Evolutionary conservation across 805 yeast genomes (phyloP).

Genomic region (Kuraishia hungarica): DNA sequence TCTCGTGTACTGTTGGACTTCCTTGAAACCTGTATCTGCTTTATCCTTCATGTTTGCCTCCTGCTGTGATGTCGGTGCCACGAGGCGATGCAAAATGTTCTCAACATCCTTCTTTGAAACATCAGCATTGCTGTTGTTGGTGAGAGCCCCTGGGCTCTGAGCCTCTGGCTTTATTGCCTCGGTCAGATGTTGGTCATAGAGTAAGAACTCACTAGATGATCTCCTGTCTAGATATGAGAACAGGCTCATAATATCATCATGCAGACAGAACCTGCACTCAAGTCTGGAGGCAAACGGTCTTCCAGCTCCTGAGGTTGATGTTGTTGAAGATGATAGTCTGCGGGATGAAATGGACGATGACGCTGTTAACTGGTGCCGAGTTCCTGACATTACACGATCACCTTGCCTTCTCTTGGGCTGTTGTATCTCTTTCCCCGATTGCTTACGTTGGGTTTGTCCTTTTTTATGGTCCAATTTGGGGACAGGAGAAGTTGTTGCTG

Average conservation of each 20-base stretch:
- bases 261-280: constrained; percentile 19
- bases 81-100: neutral
- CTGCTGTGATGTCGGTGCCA: neutral
- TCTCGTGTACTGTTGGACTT: neutral
- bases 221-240: constrained; percentile 16
- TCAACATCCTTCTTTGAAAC: neutral
- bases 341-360: neutral
- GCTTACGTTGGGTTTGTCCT: neutral
- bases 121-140: neutral
- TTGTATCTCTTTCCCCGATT: neutral
- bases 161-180: neutral
- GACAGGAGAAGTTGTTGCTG: neutral
- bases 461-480: too few relatives aligned
- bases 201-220: constrained; percentile 10
- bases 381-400: neutral
- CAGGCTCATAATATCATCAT: constrained; percentile 15
- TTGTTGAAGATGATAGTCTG: neutral
- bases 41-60: neutral
- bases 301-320: constrained; percentile 10
- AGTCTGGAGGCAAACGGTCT: constrained; percentile 23
- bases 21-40: neutral
- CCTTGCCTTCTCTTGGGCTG: neutral
- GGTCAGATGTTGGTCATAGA: constrained; percentile 8
- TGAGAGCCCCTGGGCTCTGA: too few relatives aligned
- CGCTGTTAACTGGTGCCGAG: neutral